Evolutionary conservation across 805 yeast species (phyloP).

Genomic region (Lachancea mirantina): DNA sequence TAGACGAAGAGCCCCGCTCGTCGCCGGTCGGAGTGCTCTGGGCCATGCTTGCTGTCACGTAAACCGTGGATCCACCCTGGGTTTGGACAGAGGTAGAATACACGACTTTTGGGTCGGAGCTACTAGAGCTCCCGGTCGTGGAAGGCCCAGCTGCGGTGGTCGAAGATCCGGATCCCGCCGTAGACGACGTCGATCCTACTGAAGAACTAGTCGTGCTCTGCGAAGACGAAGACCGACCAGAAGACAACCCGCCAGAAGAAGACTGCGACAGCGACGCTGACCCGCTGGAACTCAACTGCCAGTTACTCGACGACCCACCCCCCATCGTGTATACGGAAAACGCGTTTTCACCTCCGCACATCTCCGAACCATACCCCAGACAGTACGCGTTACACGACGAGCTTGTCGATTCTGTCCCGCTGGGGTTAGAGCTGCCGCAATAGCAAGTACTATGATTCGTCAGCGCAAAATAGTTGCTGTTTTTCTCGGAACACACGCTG

Average conservation of each 20-base stretch:
- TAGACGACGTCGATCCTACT: constrained; percentile 16
- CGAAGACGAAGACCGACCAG: constrained; percentile 7
- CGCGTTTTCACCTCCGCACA: constrained; percentile 54
- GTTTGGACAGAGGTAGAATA: constrained; percentile 17
- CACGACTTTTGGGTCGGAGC: constrained; percentile 4
- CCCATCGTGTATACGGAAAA: constrained; percentile 40
- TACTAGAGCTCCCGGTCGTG: constrained; percentile 2
- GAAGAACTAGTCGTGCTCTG: constrained; percentile 18
- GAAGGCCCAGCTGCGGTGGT: constrained; percentile 16
- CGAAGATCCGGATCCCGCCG: constrained; percentile 15
- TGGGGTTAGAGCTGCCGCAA: constrained; percentile 26
- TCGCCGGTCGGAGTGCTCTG: constrained; percentile 15
- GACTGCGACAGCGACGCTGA: constrained; percentile 13
- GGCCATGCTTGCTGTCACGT: constrained; percentile 24
- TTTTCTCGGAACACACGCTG: constrained; percentile 14
- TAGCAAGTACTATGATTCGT: constrained; percentile 25
- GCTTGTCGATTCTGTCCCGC: constrained; percentile 11
- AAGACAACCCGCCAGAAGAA: constrained; percentile 5
- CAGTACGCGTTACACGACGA: constrained; percentile 35
- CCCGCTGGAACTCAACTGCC: constrained; percentile 1
- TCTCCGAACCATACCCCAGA: constrained; percentile 48
- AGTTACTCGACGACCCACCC: constrained; percentile 7
- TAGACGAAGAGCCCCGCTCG: constrained; percentile 9
- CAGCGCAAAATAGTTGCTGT: constrained; percentile 27
- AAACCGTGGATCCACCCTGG: constrained; percentile 26